Conservation (phyloP, 1,284 basidiomycete genomes). For the Meira miltonrushii region DNA sequence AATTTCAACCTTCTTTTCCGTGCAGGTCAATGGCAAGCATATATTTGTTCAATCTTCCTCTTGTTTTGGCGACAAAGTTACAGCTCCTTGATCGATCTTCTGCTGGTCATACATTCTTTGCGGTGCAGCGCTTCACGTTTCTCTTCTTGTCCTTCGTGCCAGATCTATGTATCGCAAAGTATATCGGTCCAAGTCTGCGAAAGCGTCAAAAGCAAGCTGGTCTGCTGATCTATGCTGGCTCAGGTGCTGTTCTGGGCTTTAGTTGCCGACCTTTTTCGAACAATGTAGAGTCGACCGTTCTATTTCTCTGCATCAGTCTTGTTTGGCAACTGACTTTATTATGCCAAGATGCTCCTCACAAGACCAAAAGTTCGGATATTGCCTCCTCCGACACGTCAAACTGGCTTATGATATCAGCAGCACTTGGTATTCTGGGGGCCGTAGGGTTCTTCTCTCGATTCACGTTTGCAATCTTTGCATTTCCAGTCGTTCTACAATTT, state of each 20-base stretch:
- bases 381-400: not conserved
- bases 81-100: slow-evolving; percentile 13
- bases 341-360: not conserved
- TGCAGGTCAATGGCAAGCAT: slow-evolving; percentile 33
- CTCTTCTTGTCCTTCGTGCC: slow-evolving; percentile 12
- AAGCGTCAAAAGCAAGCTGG: not conserved
- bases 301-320: slow-evolving; percentile 22
- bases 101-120: slow-evolving; percentile 19
- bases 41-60: slow-evolving; percentile 1
- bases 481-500: slow-evolving; percentile 18
- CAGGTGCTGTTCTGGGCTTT: slow-evolving; percentile 43
- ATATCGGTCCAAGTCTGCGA: no score
- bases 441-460: slow-evolving; percentile 44
- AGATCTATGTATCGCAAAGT: no score
- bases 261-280: slow-evolving; percentile 51
- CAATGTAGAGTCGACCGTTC: slow-evolving; percentile 35
- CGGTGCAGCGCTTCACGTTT: slow-evolving; percentile 22
- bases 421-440: slow-evolving; percentile 16
- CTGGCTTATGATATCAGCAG: not conserved
- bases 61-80: not conserved
- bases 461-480: slow-evolving; percentile 46
- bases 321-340: not conserved
- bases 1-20: slow-evolving; percentile 27
- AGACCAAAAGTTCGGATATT: not conserved
- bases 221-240: slow-evolving; percentile 26